Evolutionary conservation across 2,329 filamentous ascomycete genomes (phyloP).

Genomic region (Amauroascus verrucosus): DNA sequence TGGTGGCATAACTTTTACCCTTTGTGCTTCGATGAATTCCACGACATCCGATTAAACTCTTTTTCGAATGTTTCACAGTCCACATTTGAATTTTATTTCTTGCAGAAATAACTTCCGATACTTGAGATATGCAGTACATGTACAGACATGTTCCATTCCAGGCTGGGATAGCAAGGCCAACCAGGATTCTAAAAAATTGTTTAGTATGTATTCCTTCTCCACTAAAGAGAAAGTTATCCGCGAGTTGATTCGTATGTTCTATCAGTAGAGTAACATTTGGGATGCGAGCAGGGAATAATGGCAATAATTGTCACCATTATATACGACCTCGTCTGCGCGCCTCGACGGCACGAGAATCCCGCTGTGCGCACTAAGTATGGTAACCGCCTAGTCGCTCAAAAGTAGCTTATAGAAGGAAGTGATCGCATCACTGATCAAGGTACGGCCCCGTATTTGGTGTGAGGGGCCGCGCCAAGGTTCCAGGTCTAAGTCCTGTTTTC

Average conservation of each 20-base stretch:
- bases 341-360: not conserved
- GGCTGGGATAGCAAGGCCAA: not conserved
- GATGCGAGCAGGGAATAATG: slow-evolving; percentile 1
- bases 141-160: not conserved
- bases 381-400: not conserved
- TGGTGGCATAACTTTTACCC: not conserved
- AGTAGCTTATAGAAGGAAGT: not conserved
- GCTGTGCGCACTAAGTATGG: not conserved
- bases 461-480: not conserved
- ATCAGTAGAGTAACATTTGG: slow-evolving; percentile 5
- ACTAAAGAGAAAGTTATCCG: not conserved
- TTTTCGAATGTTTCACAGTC: slow-evolving; percentile 7
- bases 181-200: not conserved
- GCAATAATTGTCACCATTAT: slow-evolving; percentile 2
- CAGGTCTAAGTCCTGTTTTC: not conserved
- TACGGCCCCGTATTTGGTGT: not conserved
- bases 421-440: slow-evolving; percentile 5
- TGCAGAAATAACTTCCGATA: slow-evolving; percentile 9
- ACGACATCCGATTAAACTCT: slow-evolving; percentile 3
- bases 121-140: not conserved
- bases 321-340: not conserved
- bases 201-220: not conserved
- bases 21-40: slow-evolving; percentile 4
- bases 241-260: not conserved
- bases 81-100: slow-evolving; percentile 2